phyloP scores from a whole-genome alignment of 345 rosid species.

The Eucalyptus polybractea region DNA sequence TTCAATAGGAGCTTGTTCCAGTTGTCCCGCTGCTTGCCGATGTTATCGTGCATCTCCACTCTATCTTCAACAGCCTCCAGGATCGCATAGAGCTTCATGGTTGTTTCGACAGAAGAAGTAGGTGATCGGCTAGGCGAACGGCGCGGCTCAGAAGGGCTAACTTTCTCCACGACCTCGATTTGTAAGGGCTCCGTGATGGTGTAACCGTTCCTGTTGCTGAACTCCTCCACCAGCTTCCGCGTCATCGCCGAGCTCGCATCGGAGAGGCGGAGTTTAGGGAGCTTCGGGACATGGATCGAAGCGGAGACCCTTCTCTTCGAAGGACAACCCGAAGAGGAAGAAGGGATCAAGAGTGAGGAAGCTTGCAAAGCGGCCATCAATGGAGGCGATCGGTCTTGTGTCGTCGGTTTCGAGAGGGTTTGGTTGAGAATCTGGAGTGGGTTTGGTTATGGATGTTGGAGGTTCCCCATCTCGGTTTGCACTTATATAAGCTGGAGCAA shows the following conservation, averaged over 20 bases:
- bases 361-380: neutral
- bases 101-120: neutral
- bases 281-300: neutral
- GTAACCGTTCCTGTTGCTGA: neutral
- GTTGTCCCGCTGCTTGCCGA: conserved; percentile 51
- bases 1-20: conserved; percentile 55
- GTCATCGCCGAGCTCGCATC: neutral
- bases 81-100: conserved; percentile 17
- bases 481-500: neutral
- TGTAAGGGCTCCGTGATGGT: neutral
- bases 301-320: neutral
- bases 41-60: conserved; percentile 59
- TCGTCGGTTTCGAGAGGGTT: neutral
- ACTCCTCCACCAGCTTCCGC: neutral
- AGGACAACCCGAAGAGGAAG: neutral
- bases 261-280: neutral
- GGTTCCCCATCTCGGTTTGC: neutral
- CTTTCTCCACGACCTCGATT: neutral
- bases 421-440: neutral
- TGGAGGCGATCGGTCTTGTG: neutral
- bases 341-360: neutral
- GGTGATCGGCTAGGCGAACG: neutral
- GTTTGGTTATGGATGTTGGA: neutral
- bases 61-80: conserved; percentile 51
- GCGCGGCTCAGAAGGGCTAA: neutral